Conservation (phyloP, 306 rosid species). For the Prosopis cineraria region DNA sequence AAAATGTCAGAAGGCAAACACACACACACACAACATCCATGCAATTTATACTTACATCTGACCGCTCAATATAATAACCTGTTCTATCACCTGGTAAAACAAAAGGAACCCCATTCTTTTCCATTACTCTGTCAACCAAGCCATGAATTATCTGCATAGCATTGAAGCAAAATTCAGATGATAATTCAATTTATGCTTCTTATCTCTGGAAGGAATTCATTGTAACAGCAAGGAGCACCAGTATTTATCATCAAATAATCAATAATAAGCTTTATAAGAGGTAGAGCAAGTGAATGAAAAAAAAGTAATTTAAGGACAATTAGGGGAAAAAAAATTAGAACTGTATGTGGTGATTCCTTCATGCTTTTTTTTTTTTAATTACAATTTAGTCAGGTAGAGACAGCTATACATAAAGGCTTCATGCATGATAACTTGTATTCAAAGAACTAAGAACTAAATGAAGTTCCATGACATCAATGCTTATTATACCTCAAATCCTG, state of each 20-base stretch:
- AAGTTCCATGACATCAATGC: background rate
- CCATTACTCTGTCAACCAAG: slow-evolving; percentile 87
- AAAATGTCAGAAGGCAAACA: slow-evolving; percentile 8
- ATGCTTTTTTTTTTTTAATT: background rate
- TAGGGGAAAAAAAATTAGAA: background rate
- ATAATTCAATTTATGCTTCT: slow-evolving; percentile 7
- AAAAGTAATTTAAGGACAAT: background rate
- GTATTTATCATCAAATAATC: slow-evolving; percentile 2
- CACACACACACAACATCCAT: background rate
- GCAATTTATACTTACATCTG: slow-evolving; percentile 61
- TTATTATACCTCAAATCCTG: slow-evolving; percentile 86
- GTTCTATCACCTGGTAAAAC: slow-evolving; percentile 59
- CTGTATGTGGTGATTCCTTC: background rate
- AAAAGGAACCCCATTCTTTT: slow-evolving; percentile 69
- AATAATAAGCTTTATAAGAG: background rate
- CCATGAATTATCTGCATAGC: slow-evolving; percentile 85
- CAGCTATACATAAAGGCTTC: background rate
- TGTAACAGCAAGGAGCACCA: slow-evolving; percentile 3
- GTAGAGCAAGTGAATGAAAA: background rate
- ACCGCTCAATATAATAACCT: slow-evolving; percentile 63
- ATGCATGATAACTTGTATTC: background rate
- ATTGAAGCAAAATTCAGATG: slow-evolving; percentile 16
- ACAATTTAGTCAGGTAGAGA: background rate
- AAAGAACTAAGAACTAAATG: slow-evolving; percentile 24
- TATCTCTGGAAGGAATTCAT: background rate